Evolutionary conservation across 768 basidiomycete species (phyloP).

Genomic region (Mycena alexandri): DNA sequence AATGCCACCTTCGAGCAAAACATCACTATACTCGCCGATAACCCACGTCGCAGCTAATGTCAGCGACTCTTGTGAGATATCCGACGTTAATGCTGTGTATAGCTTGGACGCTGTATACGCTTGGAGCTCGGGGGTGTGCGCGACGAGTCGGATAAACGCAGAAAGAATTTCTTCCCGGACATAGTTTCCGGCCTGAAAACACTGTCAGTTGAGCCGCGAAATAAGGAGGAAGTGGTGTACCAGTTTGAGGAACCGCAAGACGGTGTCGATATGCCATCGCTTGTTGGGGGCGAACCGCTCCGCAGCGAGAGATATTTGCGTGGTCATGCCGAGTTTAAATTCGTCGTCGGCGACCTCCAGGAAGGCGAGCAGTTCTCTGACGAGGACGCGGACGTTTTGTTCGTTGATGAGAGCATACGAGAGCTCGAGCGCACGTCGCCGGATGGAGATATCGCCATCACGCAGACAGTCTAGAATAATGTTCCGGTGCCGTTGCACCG

Average conservation of each 20-base stretch:
- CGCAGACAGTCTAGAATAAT: slow-evolving; percentile 99
- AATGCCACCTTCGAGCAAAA: slow-evolving; percentile 87
- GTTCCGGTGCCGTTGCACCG: slow-evolving; percentile 97
- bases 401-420: slow-evolving; percentile 98
- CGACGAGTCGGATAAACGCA: slow-evolving; percentile 94
- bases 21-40: slow-evolving; percentile 95
- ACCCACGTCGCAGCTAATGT: slow-evolving; percentile 96
- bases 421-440: slow-evolving; percentile 94
- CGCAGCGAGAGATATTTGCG: slow-evolving; percentile 95
- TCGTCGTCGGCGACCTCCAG: slow-evolving; percentile 98
- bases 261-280: slow-evolving; percentile 99
- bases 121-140: slow-evolving; percentile 97
- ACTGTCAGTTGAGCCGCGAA: slow-evolving; percentile 9
- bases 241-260: slow-evolving; percentile 90
- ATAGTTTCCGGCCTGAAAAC: slow-evolving; percentile 91
- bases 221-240: slow-evolving; percentile 58
- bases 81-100: slow-evolving; percentile 86
- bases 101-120: slow-evolving; percentile 94
- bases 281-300: slow-evolving; percentile 98
- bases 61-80: slow-evolving; percentile 96
- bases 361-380: slow-evolving; percentile 94
- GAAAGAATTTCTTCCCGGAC: slow-evolving; percentile 97
- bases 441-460: slow-evolving; percentile 99
- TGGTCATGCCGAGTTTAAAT: slow-evolving; percentile 98
- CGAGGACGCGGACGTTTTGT: slow-evolving; percentile 90